Base-by-base conservation (phyloP, 1,284 basidiomycete species). In the Moesziomyces sp. region DNA sequence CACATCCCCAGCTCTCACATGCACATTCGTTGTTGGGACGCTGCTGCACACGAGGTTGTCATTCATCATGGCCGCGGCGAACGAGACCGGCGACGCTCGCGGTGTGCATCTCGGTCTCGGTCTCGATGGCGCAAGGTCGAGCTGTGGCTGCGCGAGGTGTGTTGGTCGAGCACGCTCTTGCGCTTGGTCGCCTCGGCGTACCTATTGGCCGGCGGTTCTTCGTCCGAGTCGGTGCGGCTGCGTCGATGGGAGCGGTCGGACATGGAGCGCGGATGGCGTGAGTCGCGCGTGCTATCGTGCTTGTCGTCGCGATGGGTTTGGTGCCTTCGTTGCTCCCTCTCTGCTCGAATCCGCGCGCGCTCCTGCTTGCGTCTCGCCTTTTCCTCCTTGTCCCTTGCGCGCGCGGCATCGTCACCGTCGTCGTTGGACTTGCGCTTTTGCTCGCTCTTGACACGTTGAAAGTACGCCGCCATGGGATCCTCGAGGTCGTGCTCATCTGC, bases 391-490 rank as follows among this genome's bases (percentile, higher is more conserved):
- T 58, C 55, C 60, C 49, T 30, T 46, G 10, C 19, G 16, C 26
- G 46, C 56, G 38, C 46, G 54, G 34, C 58, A 50, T 53, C 48
- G n/a, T 60, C 67, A 28, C 28, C 21, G 43, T 9, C 47, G 19
- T 53, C 45, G 8, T n/a, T 60, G 13, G 24, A 46, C 30, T 52
- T 52, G 14, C 45, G 46, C 38, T 54, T 63, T 26, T 55, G 48
- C 38, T 82, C 67, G 19, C 69, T 72, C 10, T 69, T 57, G 46
- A 78, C 66, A 45, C 75, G 34, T n/a, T 80, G 78, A 43, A 86
- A 76, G 84, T 93, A 98, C 65, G 93, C 93, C 19, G 91, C 90
- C 97, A 99, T 99, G 0, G 97, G 97, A 85, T 99, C 97, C 81
- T 98, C 94, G 5, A 93, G 91, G 84, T 98, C 95, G 60, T 95